Base-by-base conservation (phyloP, 1,284 basidiomycete species). In the Kwoniella shivajii region DNA sequence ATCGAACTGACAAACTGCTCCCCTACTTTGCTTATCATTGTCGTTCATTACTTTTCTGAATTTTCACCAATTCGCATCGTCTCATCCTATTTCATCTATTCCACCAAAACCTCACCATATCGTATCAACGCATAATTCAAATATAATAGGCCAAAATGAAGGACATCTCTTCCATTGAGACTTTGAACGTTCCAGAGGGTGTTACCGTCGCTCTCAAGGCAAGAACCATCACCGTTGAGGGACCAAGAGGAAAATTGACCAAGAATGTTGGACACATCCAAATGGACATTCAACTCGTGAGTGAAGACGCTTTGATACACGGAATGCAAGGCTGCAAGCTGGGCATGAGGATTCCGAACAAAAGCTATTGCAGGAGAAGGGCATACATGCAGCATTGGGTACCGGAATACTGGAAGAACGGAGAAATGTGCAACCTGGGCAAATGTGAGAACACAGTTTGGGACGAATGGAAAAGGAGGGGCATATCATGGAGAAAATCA, bases 261-360 rank as follows among this genome's bases (percentile, higher is more conserved):
- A 97, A 97, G 86, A 89, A 88, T 73, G 86, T 94, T 78, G 89
- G 90, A 67, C 93, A 97, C 84, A 86, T 95, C 72, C 86, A 93
- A 82, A 94, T 97, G 90, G 94, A 97, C 82, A 90, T 98, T 78
- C 87, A 90, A 75, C 79, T 95, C 52, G 78, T 90, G 70, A 82
- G 83, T 82, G 54, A 42, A 31, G 13, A 13, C 2, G 37, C 4
- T 1, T n/a, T n/a, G n/a, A n/a, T n/a, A n/a, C 4, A 22, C 22
- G 0, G 37, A 20, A 30, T 11, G 18, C 3, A 2, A 31, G 10
- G 38, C 24, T 44, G 43, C 42, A 47, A 38, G 29, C 13, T 11
- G 51, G 37, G 9, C 31, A 39, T 36, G 16, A 37, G 36, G 47
- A 38, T 20, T n/a, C n/a, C 4, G 11, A 29, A n/a, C 20, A 24